These are phyloP conservation scores for Neurospora sp. DNA, from an alignment of 495 filamentous ascomycete genomes.

Conservation along the genomic window DNA sequence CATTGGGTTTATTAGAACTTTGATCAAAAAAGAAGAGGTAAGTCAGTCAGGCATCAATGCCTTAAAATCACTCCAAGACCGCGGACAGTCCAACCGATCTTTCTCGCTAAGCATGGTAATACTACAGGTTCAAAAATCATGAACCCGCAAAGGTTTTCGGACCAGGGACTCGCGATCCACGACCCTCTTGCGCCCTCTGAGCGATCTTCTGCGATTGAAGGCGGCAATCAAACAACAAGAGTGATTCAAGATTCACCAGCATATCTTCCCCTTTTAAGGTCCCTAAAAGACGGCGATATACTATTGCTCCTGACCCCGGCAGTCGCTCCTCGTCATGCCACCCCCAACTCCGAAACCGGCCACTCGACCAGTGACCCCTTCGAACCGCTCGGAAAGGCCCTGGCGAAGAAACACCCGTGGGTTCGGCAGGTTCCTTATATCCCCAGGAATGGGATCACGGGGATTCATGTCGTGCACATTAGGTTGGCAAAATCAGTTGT, in stretches of 20 bases:
- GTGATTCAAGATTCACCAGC: slow-evolving; percentile 27
- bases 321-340: slow-evolving; percentile 32
- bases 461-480: slow-evolving; percentile 50
- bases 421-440: slow-evolving; percentile 54
- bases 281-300: slow-evolving; percentile 36
- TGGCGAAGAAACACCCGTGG: slow-evolving; percentile 43
- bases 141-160: background rate
- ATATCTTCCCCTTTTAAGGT: slow-evolving; percentile 31
- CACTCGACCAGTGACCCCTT: slow-evolving; percentile 42
- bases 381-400: slow-evolving; percentile 46
- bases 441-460: slow-evolving; percentile 45
- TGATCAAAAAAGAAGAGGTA: background rate
- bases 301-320: slow-evolving; percentile 52
- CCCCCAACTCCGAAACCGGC: slow-evolving; percentile 3
- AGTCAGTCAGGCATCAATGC: background rate
- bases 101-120: background rate
- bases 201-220: background rate
- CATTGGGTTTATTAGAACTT: background rate
- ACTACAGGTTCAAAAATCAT: background rate
- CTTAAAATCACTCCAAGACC: background rate
- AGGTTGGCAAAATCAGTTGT: slow-evolving; percentile 44
- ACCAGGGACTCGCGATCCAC: background rate
- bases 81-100: background rate
- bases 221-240: slow-evolving; percentile 1
- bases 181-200: background rate